Conservation (phyloP, 768 basidiomycete species). For the Boletus patriciae region DNA sequence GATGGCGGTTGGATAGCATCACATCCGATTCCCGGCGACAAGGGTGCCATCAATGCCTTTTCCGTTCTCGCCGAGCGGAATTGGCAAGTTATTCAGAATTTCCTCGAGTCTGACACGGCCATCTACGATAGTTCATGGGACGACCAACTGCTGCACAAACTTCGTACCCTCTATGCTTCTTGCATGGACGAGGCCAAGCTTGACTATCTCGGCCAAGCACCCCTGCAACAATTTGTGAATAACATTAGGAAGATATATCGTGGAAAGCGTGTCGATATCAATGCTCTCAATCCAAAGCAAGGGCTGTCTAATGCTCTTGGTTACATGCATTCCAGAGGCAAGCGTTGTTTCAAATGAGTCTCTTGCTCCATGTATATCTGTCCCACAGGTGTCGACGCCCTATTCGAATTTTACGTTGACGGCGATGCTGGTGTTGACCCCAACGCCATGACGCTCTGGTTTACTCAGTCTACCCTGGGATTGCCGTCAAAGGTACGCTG, state of each 20-base stretch:
- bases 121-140: constrained; percentile 47
- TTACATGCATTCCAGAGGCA: constrained; percentile 85
- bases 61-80: constrained; percentile 72
- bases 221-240: constrained; percentile 66
- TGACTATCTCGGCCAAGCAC: constrained; percentile 68
- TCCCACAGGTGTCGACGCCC: constrained; percentile 62
- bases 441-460: constrained; percentile 81
- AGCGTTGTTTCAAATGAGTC: constrained; percentile 15
- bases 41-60: constrained; percentile 71
- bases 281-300: constrained; percentile 37
- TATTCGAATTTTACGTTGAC: constrained; percentile 83
- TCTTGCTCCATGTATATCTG: background rate
- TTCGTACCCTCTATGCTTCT: constrained; percentile 70
- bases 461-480: constrained; percentile 77
- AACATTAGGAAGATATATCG: constrained; percentile 60
- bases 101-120: constrained; percentile 54
- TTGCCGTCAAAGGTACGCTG: constrained; percentile 77
- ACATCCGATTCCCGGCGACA: constrained; percentile 87
- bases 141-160: constrained; percentile 58
- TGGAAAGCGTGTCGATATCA: constrained; percentile 47
- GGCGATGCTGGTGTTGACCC: constrained; percentile 88
- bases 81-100: constrained; percentile 69
- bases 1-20: constrained; percentile 85
- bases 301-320: constrained; percentile 82
- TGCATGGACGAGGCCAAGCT: constrained; percentile 81